Conservation (phyloP, 345 rosid species). For the Salix caprea region DNA sequence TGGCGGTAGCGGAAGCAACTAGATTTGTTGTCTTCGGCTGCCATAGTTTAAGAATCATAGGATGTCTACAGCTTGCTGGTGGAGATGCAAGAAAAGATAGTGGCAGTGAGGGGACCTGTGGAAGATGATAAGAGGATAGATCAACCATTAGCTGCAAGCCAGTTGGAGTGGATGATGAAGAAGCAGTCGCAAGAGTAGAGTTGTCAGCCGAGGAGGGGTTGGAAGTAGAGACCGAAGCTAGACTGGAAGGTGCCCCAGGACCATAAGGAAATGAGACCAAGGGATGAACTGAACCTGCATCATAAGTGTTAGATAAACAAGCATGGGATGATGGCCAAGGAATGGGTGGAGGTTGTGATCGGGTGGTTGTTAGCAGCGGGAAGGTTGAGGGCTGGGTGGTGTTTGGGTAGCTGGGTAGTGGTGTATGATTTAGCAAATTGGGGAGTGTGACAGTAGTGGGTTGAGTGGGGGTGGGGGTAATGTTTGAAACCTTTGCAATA, state of each 20-base stretch:
- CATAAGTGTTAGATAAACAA: background rate
- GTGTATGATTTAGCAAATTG: fast-evolving
- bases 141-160: background rate
- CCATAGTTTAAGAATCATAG: fast-evolving
- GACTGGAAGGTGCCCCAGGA: no score
- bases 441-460: fast-evolving
- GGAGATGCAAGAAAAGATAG: fast-evolving
- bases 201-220: no score
- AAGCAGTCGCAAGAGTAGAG: fast-evolving
- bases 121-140: background rate
- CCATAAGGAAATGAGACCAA: no score
- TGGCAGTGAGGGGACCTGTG: fast-evolving
- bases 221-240: no score
- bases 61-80: fast-evolving
- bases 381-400: fast-evolving
- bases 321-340: fast-evolving
- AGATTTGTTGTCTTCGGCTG: no score
- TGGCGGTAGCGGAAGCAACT: background rate
- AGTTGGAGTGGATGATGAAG: fast-evolving
- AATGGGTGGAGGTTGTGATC: fast-evolving
- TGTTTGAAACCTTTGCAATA: background rate
- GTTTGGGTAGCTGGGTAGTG: fast-evolving
- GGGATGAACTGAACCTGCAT: fast-evolving
- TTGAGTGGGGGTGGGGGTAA: no score
- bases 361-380: fast-evolving